A percentile compares a stretch with the other conserved stretches of the same genome.
phyloP scores from a whole-genome alignment of 441 rosid species.

The Populus hybrid region DNA sequence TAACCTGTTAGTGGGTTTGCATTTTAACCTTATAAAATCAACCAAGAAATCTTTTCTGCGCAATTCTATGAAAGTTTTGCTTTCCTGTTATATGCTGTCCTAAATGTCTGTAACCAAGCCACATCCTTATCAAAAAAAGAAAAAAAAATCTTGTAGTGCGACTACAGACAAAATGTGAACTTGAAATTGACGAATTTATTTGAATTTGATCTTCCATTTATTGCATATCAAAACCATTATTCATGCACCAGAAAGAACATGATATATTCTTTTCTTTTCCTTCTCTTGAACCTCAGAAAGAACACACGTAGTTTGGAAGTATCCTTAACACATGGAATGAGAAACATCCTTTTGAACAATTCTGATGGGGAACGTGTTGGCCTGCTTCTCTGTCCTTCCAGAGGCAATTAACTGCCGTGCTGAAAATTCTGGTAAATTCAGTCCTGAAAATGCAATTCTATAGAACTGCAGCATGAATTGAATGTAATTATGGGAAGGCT shows the following conservation, averaged over 20 bases:
- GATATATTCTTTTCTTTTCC: not conserved
- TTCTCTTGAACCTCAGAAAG: not conserved
- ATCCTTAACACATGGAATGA: not conserved
- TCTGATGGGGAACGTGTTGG: not conserved
- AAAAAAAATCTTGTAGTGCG: too few relatives aligned
- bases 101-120: not conserved
- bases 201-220: too few relatives aligned
- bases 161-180: too few relatives aligned
- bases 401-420: not conserved
- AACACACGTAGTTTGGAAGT: not conserved
- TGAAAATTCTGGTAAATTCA: not conserved
- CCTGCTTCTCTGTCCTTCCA: not conserved
- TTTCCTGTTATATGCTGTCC: not conserved
- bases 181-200: not conserved
- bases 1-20: not conserved
- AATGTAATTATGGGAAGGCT: not conserved
- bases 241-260: not conserved
- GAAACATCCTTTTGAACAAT: not conserved
- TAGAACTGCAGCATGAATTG: not conserved
- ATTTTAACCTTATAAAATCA: not conserved
- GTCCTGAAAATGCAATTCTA: not conserved
- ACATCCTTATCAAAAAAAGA: not conserved
- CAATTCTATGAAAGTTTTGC: not conserved
- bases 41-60: not conserved
- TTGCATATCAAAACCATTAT: too few relatives aligned